These are phyloP conservation scores for Phytophthora hibernalis DNA, from an alignment of 352 stramenopile species.

Conservation along the genomic window DNA sequence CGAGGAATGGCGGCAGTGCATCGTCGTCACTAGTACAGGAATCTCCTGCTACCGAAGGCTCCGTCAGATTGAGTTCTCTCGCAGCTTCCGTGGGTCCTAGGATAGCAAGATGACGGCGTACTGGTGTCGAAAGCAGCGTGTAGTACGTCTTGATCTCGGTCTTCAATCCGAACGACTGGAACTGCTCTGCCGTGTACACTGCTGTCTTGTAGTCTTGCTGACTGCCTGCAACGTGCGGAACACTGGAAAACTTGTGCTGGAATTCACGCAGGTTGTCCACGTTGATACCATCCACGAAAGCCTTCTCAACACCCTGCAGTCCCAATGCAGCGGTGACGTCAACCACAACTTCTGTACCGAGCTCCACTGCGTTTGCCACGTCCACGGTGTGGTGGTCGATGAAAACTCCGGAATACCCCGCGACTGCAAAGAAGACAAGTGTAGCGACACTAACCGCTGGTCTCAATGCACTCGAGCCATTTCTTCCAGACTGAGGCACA, in stretches of 20 bases:
- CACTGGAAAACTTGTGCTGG: slow-evolving; percentile 50
- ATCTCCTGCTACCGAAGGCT: slow-evolving; percentile 59
- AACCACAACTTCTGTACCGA: background rate
- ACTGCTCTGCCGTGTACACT: slow-evolving; percentile 53
- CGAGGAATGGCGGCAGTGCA: slow-evolving; percentile 76
- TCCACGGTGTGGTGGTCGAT: slow-evolving; percentile 4
- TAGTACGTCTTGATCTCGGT: slow-evolving; percentile 67
- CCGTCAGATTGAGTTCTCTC: slow-evolving; percentile 55
- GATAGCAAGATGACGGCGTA: slow-evolving; percentile 45
- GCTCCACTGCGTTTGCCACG: slow-evolving; percentile 5
- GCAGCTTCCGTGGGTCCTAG: slow-evolving; percentile 35
- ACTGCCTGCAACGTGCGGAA: slow-evolving; percentile 43
- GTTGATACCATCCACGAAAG: slow-evolving; percentile 32
- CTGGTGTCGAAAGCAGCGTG: slow-evolving; percentile 66
- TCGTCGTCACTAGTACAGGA: slow-evolving; percentile 54
- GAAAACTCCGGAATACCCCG: slow-evolving; percentile 12
- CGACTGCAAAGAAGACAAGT: slow-evolving; percentile 22
- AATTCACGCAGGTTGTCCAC: slow-evolving; percentile 36
- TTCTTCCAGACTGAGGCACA: background rate
- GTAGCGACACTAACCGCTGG: slow-evolving; percentile 12
- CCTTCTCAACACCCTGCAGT: slow-evolving; percentile 16
- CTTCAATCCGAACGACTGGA: slow-evolving; percentile 56
- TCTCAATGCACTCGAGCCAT: background rate
- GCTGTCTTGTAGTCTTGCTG: slow-evolving; percentile 48
- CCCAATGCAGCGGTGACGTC: too few species aligned